Conservation (phyloP, 2,329 filamentous ascomycete genomes). For the Annulohypoxylon truncatum region DNA sequence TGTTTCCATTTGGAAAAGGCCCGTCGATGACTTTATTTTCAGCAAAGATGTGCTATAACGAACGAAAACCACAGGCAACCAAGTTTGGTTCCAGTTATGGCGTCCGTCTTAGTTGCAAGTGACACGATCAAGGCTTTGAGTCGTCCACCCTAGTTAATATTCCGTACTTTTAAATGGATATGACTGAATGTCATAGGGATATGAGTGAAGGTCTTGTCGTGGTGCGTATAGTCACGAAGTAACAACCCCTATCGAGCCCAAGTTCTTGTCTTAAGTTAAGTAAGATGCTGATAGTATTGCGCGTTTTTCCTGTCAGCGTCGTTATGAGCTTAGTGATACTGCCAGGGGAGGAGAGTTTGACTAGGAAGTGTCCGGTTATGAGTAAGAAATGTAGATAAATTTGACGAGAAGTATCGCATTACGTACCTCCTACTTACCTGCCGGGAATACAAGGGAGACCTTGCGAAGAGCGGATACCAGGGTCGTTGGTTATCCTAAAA, state of each 20-base stretch:
- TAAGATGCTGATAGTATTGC: neutral
- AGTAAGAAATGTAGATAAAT: slow-evolving; percentile 13
- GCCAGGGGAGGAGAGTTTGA: neutral
- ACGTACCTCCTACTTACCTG: slow-evolving; percentile 20
- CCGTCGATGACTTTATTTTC: neutral
- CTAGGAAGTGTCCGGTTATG: slow-evolving; percentile 1
- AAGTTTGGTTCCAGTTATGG: neutral
- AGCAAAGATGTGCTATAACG: slow-evolving; percentile 11
- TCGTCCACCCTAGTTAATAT: neutral
- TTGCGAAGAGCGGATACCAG: slow-evolving; percentile 36
- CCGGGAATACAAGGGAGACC: slow-evolving; percentile 35
- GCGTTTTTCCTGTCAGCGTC: slow-evolving; percentile 11
- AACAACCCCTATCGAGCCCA: slow-evolving; percentile 2
- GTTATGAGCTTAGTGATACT: neutral
- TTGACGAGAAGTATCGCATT: slow-evolving; percentile 21
- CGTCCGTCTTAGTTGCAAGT: slow-evolving; percentile 1
- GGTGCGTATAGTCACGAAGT: neutral
- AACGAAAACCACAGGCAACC: slow-evolving; percentile 2
- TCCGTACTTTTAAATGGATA: neutral
- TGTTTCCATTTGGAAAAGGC: slow-evolving; percentile 25
- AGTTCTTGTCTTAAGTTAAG: neutral
- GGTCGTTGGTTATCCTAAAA: slow-evolving; percentile 40
- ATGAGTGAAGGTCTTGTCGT: neutral
- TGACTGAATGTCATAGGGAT: neutral
- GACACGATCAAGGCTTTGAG: slow-evolving; percentile 3